Percentiles rank a stretch among this genome's conserved stretches.
Conservation (phyloP, 805 yeast species). For the Spathaspora boniae region DNA sequence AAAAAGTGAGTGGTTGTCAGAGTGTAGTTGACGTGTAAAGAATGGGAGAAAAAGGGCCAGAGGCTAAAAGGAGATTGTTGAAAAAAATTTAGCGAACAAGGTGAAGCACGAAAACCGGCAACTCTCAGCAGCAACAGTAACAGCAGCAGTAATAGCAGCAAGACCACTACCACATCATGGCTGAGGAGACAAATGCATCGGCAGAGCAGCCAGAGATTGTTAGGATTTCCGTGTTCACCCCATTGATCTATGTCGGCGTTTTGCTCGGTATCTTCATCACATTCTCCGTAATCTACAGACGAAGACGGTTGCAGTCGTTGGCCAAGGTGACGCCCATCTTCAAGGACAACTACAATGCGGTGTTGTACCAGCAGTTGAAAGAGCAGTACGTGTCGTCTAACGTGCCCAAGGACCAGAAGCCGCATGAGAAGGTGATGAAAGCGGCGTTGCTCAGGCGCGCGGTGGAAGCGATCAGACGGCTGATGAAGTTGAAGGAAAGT, state of each 20-base stretch:
- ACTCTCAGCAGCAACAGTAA: too few relatives aligned
- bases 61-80: too few relatives aligned
- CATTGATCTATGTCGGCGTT: conserved; percentile 70
- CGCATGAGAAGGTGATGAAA: conserved; percentile 75
- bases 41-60: too few relatives aligned
- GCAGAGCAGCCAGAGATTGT: conserved; percentile 16
- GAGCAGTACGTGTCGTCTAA: conserved; percentile 40
- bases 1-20: too few relatives aligned
- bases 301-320: conserved; percentile 50
- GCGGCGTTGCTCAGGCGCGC: conserved; percentile 57
- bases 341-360: conserved; percentile 61
- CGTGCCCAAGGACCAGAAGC: conserved; percentile 40
- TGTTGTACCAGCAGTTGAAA: conserved; percentile 59
- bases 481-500: conserved; percentile 76
- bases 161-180: conserved; percentile 4
- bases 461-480: conserved; percentile 83
- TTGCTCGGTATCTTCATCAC: conserved; percentile 61
- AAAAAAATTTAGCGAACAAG: too few relatives aligned
- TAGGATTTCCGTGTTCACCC: conserved; percentile 50
- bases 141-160: too few relatives aligned
- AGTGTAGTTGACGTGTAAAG: too few relatives aligned
- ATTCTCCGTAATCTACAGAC: conserved; percentile 68
- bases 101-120: too few relatives aligned
- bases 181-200: conserved; percentile 9
- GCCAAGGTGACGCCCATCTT: conserved; percentile 70